phyloP scores from a whole-genome alignment of 2,329 filamentous ascomycete species.

The Helotiales sp. region DNA sequence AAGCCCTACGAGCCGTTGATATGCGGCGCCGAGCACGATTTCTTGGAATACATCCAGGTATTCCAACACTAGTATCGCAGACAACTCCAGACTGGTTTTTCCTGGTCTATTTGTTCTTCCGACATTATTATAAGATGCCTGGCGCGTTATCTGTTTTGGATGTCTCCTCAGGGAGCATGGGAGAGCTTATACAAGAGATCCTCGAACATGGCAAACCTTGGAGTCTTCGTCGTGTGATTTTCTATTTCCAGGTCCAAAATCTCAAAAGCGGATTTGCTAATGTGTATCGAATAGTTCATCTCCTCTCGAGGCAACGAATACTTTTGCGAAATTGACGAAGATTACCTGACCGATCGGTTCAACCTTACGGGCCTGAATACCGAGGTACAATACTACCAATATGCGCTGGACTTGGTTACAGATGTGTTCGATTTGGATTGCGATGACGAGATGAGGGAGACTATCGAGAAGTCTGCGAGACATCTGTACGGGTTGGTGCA shows the following conservation, averaged over 20 bases:
- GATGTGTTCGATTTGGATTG: constrained; percentile 99
- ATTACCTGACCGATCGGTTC: constrained; percentile 97
- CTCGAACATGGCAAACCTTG: no score
- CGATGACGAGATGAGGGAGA: constrained; percentile 96
- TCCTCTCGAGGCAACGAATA: constrained; percentile 98
- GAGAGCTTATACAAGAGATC: no score
- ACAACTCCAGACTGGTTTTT: no score
- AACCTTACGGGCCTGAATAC: constrained; percentile 96
- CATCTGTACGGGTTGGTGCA: constrained; percentile 96
- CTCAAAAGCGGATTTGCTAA: constrained; percentile 23
- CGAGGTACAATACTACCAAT: constrained; percentile 98
- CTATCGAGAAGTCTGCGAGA: constrained; percentile 94
- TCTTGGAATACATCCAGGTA: neutral
- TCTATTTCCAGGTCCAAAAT: neutral
- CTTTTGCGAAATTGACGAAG: constrained; percentile 99
- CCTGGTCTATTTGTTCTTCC: no score
- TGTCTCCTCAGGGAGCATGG: no score
- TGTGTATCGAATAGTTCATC: constrained; percentile 71
- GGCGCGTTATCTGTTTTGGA: no score
- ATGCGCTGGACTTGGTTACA: constrained; percentile 94
- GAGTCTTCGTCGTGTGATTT: neutral
- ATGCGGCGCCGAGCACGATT: neutral
- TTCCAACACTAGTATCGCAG: neutral
- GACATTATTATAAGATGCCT: no score
- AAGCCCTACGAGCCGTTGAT: neutral